A percentile compares a stretch with the other conserved stretches of the same genome.
These are phyloP conservation scores for Pseudisothecium myosuroides DNA, from an alignment of 225 moss, liverwort and hornwort species.

Conservation along the genomic window DNA sequence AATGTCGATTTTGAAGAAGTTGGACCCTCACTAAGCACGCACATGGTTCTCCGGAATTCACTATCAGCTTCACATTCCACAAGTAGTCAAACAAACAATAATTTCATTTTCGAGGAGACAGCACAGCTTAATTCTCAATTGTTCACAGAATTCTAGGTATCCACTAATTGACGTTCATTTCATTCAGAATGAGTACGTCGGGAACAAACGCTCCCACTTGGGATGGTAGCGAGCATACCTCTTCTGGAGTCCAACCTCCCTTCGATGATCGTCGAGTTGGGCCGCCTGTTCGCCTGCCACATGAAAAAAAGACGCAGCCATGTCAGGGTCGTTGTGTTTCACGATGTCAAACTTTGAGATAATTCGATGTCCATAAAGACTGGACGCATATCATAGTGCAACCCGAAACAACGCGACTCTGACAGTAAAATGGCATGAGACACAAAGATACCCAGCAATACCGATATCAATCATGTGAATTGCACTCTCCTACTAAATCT, in stretches of 20 bases:
- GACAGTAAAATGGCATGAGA: not conserved
- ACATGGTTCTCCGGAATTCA: no score
- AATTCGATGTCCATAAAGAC: not conserved
- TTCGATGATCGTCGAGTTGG: conserved; percentile 95
- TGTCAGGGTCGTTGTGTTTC: not conserved
- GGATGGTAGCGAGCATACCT: conserved; percentile 26
- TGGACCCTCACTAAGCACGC: not conserved
- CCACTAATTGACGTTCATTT: not conserved
- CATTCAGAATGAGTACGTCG: no score
- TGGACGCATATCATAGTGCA: not conserved
- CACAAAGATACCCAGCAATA: not conserved
- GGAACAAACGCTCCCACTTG: no score
- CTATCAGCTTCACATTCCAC: no score
- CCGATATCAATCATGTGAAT: not conserved
- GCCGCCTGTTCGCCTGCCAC: conserved; percentile 88
- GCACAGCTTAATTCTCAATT: no score
- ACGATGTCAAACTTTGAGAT: not conserved
- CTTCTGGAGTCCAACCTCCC: conserved; percentile 96
- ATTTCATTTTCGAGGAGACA: no score
- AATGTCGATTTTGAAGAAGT: not conserved
- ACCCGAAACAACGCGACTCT: not conserved
- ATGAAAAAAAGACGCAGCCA: not conserved
- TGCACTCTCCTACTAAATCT: not conserved
- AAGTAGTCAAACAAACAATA: not conserved
- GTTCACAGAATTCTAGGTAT: not conserved